Conservation (phyloP, 1,284 basidiomycete species). For the Tilletia indica region DNA sequence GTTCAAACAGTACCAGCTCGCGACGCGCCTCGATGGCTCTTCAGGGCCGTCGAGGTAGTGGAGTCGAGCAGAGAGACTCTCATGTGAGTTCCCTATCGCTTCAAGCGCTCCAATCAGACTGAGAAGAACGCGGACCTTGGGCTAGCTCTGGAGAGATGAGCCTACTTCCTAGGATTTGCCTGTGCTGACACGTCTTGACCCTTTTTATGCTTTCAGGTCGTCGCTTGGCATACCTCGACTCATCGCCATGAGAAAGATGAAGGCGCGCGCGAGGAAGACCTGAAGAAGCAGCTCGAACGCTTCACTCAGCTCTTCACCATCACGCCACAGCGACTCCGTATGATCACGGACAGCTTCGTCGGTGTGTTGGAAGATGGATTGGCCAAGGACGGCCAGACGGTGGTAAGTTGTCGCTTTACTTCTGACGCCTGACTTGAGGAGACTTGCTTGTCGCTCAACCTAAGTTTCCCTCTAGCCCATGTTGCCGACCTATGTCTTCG, state of each 20-base stretch:
- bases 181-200: slow-evolving; percentile 12
- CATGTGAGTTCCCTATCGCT: slow-evolving; percentile 32
- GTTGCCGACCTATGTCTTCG: slow-evolving; percentile 96
- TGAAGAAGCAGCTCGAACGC: slow-evolving; percentile 37
- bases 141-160: slow-evolving; percentile 25
- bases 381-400: slow-evolving; percentile 76
- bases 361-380: slow-evolving; percentile 85
- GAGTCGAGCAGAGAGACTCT: slow-evolving; percentile 42
- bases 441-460: no score
- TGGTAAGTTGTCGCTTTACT: slow-evolving; percentile 65
- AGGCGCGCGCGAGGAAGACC: slow-evolving; percentile 39
- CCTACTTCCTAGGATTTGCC: slow-evolving; percentile 18
- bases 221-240: slow-evolving; percentile 48
- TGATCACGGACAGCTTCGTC: slow-evolving; percentile 89
- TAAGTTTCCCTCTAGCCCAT: slow-evolving; percentile 65
- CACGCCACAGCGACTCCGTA: slow-evolving; percentile 46
- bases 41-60: slow-evolving; percentile 39
- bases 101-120: background rate
- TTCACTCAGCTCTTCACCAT: slow-evolving; percentile 49
- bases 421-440: background rate
- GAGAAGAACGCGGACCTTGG: background rate
- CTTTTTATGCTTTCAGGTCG: slow-evolving; percentile 28
- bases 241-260: slow-evolving; percentile 42
- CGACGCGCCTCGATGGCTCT: slow-evolving; percentile 2
- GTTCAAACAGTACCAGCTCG: slow-evolving; percentile 1